These are phyloP conservation scores for Fallopia convolvulus DNA, from an alignment of 148 eudicot genomes.

Conservation along the genomic window DNA sequence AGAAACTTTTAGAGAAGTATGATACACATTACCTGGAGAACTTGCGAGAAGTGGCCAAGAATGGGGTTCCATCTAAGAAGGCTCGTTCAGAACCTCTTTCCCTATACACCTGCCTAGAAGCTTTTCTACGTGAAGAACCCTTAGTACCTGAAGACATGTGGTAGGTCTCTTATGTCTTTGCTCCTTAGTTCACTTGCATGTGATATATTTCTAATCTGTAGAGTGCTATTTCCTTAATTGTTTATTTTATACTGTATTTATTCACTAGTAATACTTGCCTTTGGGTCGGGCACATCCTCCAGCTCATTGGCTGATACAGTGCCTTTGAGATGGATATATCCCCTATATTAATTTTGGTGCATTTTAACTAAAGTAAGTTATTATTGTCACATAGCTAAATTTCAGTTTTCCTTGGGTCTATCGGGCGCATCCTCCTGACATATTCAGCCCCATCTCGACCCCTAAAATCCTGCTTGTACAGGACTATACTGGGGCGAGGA, in stretches of 20 bases:
- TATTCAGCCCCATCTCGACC: too few species aligned
- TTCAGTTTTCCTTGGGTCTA: too few species aligned
- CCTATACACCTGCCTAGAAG: constrained; percentile 84
- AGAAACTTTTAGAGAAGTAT: constrained; percentile 61
- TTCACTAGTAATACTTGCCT: neutral
- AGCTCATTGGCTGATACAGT: too few species aligned
- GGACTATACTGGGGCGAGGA: too few species aligned
- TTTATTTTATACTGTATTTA: neutral
- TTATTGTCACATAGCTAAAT: too few species aligned
- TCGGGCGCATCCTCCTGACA: too few species aligned
- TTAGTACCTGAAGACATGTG: constrained; percentile 99
- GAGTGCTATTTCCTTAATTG: neutral
- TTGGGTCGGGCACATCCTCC: neutral
- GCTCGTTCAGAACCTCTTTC: constrained; percentile 92
- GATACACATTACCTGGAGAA: constrained; percentile 70
- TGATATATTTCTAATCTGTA: neutral
- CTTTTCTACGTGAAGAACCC: constrained; percentile 97
- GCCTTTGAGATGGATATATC: too few species aligned
- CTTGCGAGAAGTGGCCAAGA: constrained; percentile 74
- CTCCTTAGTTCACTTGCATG: constrained; percentile 7
- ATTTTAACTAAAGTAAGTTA: too few species aligned
- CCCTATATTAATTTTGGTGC: too few species aligned
- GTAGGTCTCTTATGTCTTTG: constrained; percentile 33
- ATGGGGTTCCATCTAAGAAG: constrained; percentile 66
- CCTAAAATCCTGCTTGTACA: too few species aligned